Evolutionary conservation across 495 filamentous ascomycete species (phyloP).

Genomic region (Sporormia fimetaria): DNA sequence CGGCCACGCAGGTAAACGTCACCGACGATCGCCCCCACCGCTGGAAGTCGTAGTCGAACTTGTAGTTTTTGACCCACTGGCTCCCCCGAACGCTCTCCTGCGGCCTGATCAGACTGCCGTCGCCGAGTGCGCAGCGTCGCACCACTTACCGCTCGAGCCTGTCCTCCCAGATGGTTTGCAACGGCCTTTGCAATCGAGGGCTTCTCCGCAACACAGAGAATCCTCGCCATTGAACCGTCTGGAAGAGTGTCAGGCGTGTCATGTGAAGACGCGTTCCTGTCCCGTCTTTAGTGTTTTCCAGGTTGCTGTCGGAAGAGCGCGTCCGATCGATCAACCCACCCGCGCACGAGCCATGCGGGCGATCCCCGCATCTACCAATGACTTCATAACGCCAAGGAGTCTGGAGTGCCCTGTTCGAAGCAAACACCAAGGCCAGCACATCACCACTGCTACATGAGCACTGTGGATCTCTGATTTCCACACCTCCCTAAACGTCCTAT

Average conservation of each 20-base stretch:
- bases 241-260: too few species aligned
- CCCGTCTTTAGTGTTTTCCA: too few species aligned
- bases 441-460: too few species aligned
- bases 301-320: conserved; percentile 4
- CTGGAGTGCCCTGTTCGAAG: not conserved
- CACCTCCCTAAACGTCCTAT: not conserved
- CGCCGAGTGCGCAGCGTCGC: not conserved
- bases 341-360: not conserved
- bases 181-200: conserved; percentile 93
- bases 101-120: not conserved
- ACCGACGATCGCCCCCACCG: conserved; percentile 72
- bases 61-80: conserved; percentile 84
- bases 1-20: conserved; percentile 83
- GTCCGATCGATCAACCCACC: conserved; percentile 1
- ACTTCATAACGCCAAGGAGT: conserved; percentile 1
- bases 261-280: conserved; percentile 24
- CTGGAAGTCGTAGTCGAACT: conserved; percentile 79
- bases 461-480: not conserved
- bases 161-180: conserved; percentile 70
- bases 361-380: conserved; percentile 1
- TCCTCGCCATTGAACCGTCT: conserved; percentile 40
- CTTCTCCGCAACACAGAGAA: conserved; percentile 94
- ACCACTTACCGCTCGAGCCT: conserved; percentile 54
- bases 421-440: not conserved
- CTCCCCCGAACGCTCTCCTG: conserved; percentile 51